Base-by-base conservation (phyloP, 768 basidiomycete genomes). In the Mycena maculata region DNA sequence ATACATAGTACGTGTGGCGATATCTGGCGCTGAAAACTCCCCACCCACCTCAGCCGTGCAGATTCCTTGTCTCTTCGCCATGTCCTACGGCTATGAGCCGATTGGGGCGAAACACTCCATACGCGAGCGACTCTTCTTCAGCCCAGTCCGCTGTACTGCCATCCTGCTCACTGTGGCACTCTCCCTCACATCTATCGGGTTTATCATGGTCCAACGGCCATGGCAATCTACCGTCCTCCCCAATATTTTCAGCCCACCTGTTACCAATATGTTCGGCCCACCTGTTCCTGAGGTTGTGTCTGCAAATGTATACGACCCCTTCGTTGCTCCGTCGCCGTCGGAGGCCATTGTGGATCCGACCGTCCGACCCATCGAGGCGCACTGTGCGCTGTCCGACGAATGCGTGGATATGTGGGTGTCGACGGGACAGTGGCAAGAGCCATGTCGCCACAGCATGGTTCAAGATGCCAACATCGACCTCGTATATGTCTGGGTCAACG, bases 401-500 rank as follows among this genome's bases (percentile, higher is more conserved):
- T 72, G 71, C 18, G 13, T 68, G 3, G 71, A 72, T 22, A 60
- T 28, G 20, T 72, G 71, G 71, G 63, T 72, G 31, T 52, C 59
- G 0, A 65, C 58, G 10, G 71, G 69, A 1, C 41, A 28, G 39
- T 72, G 71, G 71, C 53, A 47, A 7, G 69, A 68, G 4, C 71
- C 69, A 3, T 72, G 71, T 30, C 60, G 50, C 20, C 20, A 58
- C 38, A 38, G 23, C 10, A 68, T 70, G 65, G 69, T 72, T 5
- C 27, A 59, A 4, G 71, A 72, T 7, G 30, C 71, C 7, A 22
- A 25, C 23, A 60, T 72, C 11, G 71, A 72, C 53, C 49, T 72
- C 3, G 69, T 72, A 18, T 72, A 68, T 28, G 53, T 68, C 49
- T 72, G 71, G 71, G 69, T 70, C 31, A 72, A 72, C 49, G 71